These are phyloP conservation scores for Fusarium brevicatenulatum DNA, from an alignment of 2,329 filamentous ascomycete species.

Conservation along the genomic window DNA sequence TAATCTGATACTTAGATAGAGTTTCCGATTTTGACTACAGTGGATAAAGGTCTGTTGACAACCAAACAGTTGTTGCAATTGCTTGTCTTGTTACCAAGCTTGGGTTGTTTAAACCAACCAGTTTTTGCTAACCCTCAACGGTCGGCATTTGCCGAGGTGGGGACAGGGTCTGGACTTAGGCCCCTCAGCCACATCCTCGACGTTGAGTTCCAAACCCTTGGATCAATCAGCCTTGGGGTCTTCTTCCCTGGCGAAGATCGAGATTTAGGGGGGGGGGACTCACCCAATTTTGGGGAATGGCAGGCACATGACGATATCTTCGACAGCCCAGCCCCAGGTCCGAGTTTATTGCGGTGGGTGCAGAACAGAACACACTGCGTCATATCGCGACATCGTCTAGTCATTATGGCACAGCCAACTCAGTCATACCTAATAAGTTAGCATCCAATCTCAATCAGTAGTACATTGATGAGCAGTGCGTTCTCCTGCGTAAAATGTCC, in stretches of 20 bases:
- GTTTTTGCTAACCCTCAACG: constrained; percentile 21
- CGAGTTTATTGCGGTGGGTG: not conserved
- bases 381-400: not conserved
- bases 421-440: not conserved
- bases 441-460: not conserved
- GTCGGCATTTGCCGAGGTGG: constrained; percentile 36
- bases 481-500: not conserved
- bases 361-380: not conserved
- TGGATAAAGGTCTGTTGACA: not conserved
- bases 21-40: not conserved
- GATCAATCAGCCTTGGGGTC: constrained; percentile 8
- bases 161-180: constrained; percentile 33
- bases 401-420: not conserved
- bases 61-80: not conserved
- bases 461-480: constrained; percentile 2
- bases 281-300: constrained; percentile 12
- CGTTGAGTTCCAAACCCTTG: constrained; percentile 33
- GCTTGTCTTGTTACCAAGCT: not conserved
- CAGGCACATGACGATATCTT: constrained; percentile 18
- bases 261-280: constrained; percentile 19
- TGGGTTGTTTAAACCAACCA: not conserved
- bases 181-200: constrained; percentile 31
- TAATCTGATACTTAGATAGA: not conserved
- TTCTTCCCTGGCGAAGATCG: constrained; percentile 31
- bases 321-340: not conserved